phyloP scores from a whole-genome alignment of 2,329 filamentous ascomycete species.

The Celoporthe dispersa region DNA sequence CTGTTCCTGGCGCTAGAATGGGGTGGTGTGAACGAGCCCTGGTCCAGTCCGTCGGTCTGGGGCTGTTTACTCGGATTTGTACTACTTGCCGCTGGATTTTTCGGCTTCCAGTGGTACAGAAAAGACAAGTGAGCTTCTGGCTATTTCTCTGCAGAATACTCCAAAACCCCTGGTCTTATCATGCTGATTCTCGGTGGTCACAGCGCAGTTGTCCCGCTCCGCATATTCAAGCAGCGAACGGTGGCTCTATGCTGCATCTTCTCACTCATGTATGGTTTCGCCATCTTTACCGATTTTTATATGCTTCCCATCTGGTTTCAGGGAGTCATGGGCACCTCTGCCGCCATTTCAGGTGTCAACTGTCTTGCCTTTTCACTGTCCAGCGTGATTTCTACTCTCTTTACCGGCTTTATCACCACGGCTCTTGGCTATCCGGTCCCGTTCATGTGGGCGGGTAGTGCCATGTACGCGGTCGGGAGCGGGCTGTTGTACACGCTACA shows the following conservation, averaged over 20 bases:
- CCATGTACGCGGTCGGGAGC: constrained; percentile 12
- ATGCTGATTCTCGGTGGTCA: neutral
- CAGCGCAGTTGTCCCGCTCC: constrained; percentile 20
- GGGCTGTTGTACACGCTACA: constrained; percentile 15
- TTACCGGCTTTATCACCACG: constrained; percentile 15
- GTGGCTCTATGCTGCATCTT: constrained; percentile 20
- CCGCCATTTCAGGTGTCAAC: constrained; percentile 21
- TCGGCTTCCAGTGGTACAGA: constrained; percentile 16
- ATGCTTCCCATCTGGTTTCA: constrained; percentile 23
- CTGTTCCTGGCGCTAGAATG: constrained; percentile 23
- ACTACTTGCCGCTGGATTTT: constrained; percentile 12
- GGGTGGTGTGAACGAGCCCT: constrained; percentile 14
- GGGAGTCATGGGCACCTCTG: constrained; percentile 15
- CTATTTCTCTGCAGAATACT: neutral
- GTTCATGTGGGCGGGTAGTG: constrained; percentile 17
- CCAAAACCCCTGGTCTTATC: neutral
- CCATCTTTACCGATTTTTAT: constrained; percentile 15
- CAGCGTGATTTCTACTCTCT: constrained; percentile 11
- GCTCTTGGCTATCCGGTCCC: constrained; percentile 10
- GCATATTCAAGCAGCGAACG: constrained; percentile 18
- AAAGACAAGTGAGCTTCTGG: constrained; percentile 16
- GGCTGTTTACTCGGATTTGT: constrained; percentile 17
- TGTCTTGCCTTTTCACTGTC: constrained; percentile 18
- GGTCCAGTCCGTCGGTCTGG: constrained; percentile 20
- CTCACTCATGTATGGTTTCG: constrained; percentile 15